phyloP scores from a whole-genome alignment of 805 yeast genomes.

The Candida piceae region DNA sequence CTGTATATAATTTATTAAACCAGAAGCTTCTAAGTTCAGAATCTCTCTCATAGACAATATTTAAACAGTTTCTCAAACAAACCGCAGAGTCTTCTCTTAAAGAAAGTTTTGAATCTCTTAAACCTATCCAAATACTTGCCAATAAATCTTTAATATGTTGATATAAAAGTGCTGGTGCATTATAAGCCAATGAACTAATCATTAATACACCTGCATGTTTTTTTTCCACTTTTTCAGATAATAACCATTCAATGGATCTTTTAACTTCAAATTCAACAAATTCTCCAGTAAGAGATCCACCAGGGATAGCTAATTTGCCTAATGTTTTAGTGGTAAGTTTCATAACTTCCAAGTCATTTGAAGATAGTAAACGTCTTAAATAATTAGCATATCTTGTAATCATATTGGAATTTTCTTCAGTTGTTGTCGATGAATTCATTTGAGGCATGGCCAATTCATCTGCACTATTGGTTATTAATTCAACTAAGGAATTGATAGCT shows the following conservation, averaged over 20 bases:
- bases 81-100: conserved; percentile 82
- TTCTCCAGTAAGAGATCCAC: conserved; percentile 85
- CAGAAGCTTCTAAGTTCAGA: conserved; percentile 63
- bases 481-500: conserved; percentile 84
- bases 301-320: conserved; percentile 85
- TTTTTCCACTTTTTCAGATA: conserved; percentile 82
- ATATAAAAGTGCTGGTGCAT: conserved; percentile 80
- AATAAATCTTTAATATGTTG: conserved; percentile 73
- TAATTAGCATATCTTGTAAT: conserved; percentile 91
- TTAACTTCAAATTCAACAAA: conserved; percentile 91
- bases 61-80: conserved; percentile 71
- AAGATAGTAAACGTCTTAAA: conserved; percentile 70
- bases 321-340: conserved; percentile 78
- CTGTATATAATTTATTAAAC: conserved; percentile 54
- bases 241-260: conserved; percentile 85
- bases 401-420: conserved; percentile 78
- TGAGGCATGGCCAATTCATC: conserved; percentile 22
- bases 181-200: conserved; percentile 75
- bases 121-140: conserved; percentile 81
- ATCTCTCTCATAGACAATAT: conserved; percentile 78
- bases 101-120: conserved; percentile 69
- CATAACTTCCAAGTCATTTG: conserved; percentile 82
- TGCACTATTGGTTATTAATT: conserved; percentile 66
- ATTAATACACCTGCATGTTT: conserved; percentile 89
- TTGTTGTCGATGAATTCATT: conserved; percentile 29